These are phyloP conservation scores for Pseudonitzschia multistriata DNA, from an alignment of 108 stramenopile species.

Conservation along the genomic window DNA sequence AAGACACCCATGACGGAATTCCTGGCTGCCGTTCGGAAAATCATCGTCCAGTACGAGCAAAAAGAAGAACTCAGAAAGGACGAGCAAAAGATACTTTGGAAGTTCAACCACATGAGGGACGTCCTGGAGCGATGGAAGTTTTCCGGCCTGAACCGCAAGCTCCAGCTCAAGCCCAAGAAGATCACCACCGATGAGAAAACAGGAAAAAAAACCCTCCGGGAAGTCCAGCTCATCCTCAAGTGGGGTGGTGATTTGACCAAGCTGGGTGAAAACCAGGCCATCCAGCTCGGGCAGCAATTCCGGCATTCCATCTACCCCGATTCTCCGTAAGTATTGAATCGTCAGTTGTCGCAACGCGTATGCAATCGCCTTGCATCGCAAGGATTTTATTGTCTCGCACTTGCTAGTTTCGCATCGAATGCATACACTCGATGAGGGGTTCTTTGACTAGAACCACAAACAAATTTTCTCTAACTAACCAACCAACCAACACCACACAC, in stretches of 20 bases:
- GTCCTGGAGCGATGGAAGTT: slow-evolving; percentile 91
- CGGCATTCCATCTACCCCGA: slow-evolving; percentile 91
- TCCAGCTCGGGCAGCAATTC: slow-evolving; percentile 86
- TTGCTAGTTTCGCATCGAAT: too few relatives aligned
- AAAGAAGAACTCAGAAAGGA: slow-evolving; percentile 18
- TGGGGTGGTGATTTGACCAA: slow-evolving; percentile 99
- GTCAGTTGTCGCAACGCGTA: too few relatives aligned
- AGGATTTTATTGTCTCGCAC: too few relatives aligned
- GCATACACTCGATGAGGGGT: too few relatives aligned
- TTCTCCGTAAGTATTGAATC: slow-evolving; percentile 27
- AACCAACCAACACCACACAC: too few relatives aligned
- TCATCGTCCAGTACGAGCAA: slow-evolving; percentile 48
- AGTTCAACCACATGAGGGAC: slow-evolving; percentile 82
- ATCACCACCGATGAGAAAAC: slow-evolving; percentile 61
- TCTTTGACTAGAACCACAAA: too few relatives aligned
- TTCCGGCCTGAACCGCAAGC: slow-evolving; percentile 91
- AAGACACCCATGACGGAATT: slow-evolving; percentile 88
- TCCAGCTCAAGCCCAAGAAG: slow-evolving; percentile 94
- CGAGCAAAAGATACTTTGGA: slow-evolving; percentile 52
- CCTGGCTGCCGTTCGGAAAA: slow-evolving; percentile 66
- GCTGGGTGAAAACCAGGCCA: slow-evolving; percentile 88
- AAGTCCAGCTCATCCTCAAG: slow-evolving; percentile 89
- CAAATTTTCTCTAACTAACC: too few relatives aligned
- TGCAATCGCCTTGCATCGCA: too few relatives aligned
- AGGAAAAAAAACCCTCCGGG: slow-evolving; percentile 39